Conservation (phyloP, 2,329 filamentous ascomycete genomes). For the Xylariaceae sp. region DNA sequence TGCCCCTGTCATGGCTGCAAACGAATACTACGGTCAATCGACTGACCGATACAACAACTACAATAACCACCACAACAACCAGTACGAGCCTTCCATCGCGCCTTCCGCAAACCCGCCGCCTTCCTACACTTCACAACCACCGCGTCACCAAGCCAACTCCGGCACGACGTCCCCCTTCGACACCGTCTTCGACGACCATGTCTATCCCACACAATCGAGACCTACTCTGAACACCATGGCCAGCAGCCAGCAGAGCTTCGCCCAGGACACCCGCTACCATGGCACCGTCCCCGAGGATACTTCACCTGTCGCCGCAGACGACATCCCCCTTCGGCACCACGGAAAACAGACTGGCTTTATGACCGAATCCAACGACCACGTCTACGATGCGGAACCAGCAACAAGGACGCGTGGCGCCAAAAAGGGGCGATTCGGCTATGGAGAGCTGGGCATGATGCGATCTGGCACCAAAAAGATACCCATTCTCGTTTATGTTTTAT, state of each 20-base stretch:
- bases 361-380: constrained; percentile 52
- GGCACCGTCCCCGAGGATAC: constrained; percentile 41
- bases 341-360: constrained; percentile 24
- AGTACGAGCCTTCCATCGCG: constrained; percentile 39
- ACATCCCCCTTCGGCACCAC: constrained; percentile 57
- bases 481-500: constrained; percentile 80
- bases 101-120: constrained; percentile 43
- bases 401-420: constrained; percentile 31
- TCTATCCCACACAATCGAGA: constrained; percentile 52
- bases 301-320: constrained; percentile 45
- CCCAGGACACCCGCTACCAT: constrained; percentile 59
- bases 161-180: constrained; percentile 56
- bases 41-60: constrained; percentile 27
- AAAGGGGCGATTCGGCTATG: constrained; percentile 50
- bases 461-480: constrained; percentile 60
- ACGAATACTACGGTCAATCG: constrained; percentile 62
- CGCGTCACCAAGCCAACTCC: constrained; percentile 28
- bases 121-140: constrained; percentile 37
- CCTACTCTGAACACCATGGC: constrained; percentile 30
- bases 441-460: constrained; percentile 59
- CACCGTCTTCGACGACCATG: constrained; percentile 65
- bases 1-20: constrained; percentile 52
- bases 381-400: constrained; percentile 53
- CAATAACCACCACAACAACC: constrained; percentile 33
- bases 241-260: constrained; percentile 39